phyloP scores from a whole-genome alignment of 2,329 filamentous ascomycete species.

The Thelonectria rubi region DNA sequence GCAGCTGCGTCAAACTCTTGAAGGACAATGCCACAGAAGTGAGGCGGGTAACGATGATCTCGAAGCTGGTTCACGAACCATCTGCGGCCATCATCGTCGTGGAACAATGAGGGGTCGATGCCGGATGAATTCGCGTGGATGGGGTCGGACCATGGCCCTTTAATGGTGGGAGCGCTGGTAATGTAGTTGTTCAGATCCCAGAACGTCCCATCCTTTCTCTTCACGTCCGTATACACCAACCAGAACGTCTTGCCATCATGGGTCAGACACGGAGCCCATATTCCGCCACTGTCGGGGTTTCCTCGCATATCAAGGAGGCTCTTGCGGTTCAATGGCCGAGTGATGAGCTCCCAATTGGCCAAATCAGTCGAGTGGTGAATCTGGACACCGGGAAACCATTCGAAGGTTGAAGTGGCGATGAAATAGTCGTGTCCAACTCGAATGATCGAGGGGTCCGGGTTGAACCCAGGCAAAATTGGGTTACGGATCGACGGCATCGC shows the following conservation, averaged over 20 bases:
- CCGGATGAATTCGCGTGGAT: constrained; percentile 67
- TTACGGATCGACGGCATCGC: constrained; percentile 60
- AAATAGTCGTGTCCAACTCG: constrained; percentile 63
- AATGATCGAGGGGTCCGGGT: constrained; percentile 63
- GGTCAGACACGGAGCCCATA: constrained; percentile 72
- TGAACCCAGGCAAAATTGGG: constrained; percentile 66
- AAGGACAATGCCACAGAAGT: constrained; percentile 65
- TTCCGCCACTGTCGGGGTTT: constrained; percentile 66
- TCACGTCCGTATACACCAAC: constrained; percentile 73
- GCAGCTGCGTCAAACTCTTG: constrained; percentile 64
- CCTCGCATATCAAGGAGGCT: constrained; percentile 66
- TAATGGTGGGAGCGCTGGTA: constrained; percentile 60
- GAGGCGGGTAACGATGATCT: constrained; percentile 61
- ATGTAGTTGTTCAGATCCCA: constrained; percentile 73
- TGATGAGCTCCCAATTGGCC: constrained; percentile 60
- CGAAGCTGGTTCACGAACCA: constrained; percentile 67
- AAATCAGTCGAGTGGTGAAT: constrained; percentile 64
- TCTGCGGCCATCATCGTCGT: constrained; percentile 64
- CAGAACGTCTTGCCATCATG: constrained; percentile 69
- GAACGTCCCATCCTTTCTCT: constrained; percentile 72
- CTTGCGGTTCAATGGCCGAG: constrained; percentile 58
- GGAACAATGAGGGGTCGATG: constrained; percentile 69
- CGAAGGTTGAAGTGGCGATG: constrained; percentile 65
- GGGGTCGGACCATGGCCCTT: constrained; percentile 70
- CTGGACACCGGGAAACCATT: constrained; percentile 65